Evolutionary conservation across 495 filamentous ascomycete genomes (phyloP).

Genomic region (Amniculicola lignicola): DNA sequence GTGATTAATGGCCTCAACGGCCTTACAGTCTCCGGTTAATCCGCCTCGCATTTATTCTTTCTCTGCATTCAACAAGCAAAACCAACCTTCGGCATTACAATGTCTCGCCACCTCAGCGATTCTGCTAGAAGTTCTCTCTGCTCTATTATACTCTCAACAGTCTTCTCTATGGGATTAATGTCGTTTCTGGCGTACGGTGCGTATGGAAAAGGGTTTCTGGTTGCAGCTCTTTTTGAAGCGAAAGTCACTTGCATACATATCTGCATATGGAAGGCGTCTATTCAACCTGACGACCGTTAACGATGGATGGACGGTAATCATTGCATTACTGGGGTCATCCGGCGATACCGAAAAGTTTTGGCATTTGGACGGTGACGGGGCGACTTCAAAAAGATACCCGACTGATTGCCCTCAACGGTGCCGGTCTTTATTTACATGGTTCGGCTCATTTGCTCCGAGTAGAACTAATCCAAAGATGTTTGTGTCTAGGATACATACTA

Average conservation of each 20-base stretch:
- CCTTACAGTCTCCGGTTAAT: constrained; percentile 16
- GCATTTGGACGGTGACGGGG: too few species aligned
- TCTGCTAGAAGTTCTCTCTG: too few species aligned
- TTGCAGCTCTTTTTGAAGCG: too few species aligned
- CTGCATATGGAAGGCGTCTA: constrained; percentile 31
- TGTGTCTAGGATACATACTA: too few species aligned
- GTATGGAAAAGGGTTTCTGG: too few species aligned
- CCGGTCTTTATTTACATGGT: constrained; percentile 5
- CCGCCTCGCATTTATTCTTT: constrained; percentile 3
- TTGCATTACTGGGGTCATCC: background rate
- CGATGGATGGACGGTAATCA: too few species aligned
- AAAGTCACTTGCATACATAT: constrained; percentile 3
- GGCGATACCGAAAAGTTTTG: background rate
- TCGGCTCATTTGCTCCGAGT: too few species aligned
- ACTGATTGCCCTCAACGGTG: constrained; percentile 21
- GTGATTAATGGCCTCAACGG: constrained; percentile 26
- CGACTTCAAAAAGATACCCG: constrained; percentile 14
- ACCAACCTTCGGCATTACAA: background rate
- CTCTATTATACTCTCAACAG: constrained; percentile 26
- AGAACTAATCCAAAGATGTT: too few species aligned
- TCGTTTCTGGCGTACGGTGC: too few species aligned
- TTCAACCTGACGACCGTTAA: constrained; percentile 34
- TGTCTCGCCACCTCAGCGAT: too few species aligned
- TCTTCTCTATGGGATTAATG: too few species aligned
- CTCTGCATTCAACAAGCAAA: constrained; percentile 28